Evolutionary conservation across 2,329 filamentous ascomycete species (phyloP).

Genomic region (Ilyonectria mors-panacis): DNA sequence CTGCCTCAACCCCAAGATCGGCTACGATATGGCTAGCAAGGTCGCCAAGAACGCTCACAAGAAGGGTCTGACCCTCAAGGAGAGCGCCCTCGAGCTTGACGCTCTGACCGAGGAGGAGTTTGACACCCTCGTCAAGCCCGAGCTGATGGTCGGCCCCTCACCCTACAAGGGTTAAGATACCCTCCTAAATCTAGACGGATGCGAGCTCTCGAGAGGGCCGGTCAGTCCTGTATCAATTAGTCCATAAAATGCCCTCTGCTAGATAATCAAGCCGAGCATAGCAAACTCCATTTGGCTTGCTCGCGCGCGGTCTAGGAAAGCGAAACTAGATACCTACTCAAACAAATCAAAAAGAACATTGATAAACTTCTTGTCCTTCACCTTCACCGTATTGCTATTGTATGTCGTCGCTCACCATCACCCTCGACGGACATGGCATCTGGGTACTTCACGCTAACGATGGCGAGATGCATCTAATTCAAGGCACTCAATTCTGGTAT

Average conservation of each 20-base stretch:
- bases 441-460: no score
- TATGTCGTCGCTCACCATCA: no score
- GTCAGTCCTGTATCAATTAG: neutral
- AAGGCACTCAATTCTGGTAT: no score
- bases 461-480: no score
- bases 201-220: neutral
- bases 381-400: no score
- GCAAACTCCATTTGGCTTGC: neutral
- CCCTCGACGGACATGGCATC: no score
- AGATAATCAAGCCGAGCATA: neutral
- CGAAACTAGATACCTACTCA: no score
- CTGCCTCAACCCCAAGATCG: conserved; percentile 96
- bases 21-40: conserved; percentile 97
- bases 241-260: neutral
- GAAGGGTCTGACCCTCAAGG: conserved; percentile 94
- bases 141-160: conserved; percentile 93
- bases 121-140: conserved; percentile 88
- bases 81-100: conserved; percentile 93
- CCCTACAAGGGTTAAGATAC: conserved; percentile 63
- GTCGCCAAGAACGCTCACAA: conserved; percentile 99
- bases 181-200: neutral
- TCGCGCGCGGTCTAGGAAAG: neutral
- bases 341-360: no score
- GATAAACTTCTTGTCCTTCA: no score
- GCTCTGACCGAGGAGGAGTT: conserved; percentile 92